phyloP scores from a whole-genome alignment of 306 rosid genomes.

The Rubus idaeus region DNA sequence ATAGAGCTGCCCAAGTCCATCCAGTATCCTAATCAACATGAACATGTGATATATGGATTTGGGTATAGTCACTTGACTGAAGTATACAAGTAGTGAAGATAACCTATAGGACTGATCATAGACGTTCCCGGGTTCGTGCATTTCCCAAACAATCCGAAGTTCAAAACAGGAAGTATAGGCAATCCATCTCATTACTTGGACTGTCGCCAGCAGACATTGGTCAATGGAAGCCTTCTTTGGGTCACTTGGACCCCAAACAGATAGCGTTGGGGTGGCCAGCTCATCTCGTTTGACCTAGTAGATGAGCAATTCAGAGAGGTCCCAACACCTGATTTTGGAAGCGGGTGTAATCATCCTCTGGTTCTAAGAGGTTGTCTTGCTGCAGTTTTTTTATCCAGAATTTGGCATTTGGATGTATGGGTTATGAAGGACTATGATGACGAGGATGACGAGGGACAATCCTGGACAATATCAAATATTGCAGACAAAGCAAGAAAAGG shows the following conservation, averaged over 20 bases:
- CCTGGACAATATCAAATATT: conserved; percentile 20
- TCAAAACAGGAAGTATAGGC: conserved; percentile 38
- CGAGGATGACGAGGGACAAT: conserved; percentile 7
- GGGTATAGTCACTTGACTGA: conserved; percentile 33
- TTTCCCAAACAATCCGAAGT: conserved; percentile 23
- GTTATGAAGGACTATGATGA: conserved; percentile 24
- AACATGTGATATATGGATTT: conserved; percentile 38
- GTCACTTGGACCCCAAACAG: conserved; percentile 14
- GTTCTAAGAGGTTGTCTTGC: conserved; percentile 40
- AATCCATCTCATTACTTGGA: conserved; percentile 23
- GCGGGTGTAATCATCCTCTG: conserved; percentile 32
- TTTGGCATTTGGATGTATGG: conserved; percentile 47
- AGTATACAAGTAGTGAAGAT: conserved; percentile 41
- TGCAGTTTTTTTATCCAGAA: conserved; percentile 27
- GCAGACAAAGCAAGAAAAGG: background rate
- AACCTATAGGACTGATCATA: background rate
- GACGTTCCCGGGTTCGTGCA: background rate
- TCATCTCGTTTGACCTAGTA: conserved; percentile 44
- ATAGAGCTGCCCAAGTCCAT: conserved; percentile 33
- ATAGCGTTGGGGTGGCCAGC: conserved; percentile 5
- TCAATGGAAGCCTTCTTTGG: conserved; percentile 54
- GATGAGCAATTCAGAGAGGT: conserved; percentile 40
- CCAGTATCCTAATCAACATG: conserved; percentile 26
- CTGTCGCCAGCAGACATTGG: conserved; percentile 32
- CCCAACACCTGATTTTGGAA: conserved; percentile 26